phyloP scores from a whole-genome alignment of 83 land plant species.

The Isoetes engelmannii region DNA sequence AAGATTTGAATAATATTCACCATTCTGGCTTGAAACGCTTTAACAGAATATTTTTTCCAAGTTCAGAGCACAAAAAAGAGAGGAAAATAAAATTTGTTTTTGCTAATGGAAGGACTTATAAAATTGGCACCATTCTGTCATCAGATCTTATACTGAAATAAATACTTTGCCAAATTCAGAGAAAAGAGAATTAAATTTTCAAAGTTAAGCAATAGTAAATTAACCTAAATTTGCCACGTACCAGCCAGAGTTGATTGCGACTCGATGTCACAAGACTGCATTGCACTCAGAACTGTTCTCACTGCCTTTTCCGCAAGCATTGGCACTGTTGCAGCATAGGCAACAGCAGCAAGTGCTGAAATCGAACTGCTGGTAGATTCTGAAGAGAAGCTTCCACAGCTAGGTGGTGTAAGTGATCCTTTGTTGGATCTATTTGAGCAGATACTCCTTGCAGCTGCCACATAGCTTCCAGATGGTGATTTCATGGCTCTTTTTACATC shows the following conservation, averaged over 20 bases:
- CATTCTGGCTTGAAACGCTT: too few species aligned
- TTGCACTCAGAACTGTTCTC: constrained; percentile 20
- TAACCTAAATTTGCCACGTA: neutral
- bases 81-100: too few species aligned
- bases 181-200: too few species aligned
- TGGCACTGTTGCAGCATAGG: constrained; percentile 28
- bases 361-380: constrained; percentile 21
- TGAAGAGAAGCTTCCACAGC: constrained; percentile 8
- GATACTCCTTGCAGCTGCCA: constrained; percentile 10
- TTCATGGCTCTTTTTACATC: constrained; percentile 7
- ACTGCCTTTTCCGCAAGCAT: constrained; percentile 31
- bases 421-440: neutral
- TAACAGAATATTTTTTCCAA: too few species aligned
- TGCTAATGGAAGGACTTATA: too few species aligned
- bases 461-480: constrained; percentile 15
- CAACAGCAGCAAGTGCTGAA: constrained; percentile 28
- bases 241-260: constrained; percentile 24
- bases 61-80: too few species aligned
- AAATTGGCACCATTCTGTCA: too few species aligned
- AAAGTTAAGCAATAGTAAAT: too few species aligned
- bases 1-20: too few species aligned
- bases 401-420: constrained; percentile 3
- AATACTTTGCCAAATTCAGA: too few species aligned
- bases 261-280: constrained; percentile 22
- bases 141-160: too few species aligned